These are phyloP conservation scores for Lecanosticta acicola DNA, from an alignment of 2,329 filamentous ascomycete genomes.

Conservation along the genomic window DNA sequence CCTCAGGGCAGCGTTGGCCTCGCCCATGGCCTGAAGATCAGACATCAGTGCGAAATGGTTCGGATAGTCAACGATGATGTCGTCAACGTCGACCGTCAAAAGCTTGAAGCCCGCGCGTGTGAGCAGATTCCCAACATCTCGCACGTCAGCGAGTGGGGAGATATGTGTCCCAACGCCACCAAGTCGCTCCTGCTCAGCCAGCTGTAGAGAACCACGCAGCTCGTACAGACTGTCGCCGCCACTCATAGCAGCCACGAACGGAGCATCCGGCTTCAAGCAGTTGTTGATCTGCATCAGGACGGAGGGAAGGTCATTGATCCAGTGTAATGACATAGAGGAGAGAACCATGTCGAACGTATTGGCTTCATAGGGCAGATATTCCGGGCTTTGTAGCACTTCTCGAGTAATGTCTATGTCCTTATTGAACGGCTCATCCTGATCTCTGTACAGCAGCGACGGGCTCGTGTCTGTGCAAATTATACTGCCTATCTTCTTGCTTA, in stretches of 20 bases:
- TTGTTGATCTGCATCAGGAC: conserved; percentile 78
- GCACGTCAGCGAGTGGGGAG: conserved; percentile 84
- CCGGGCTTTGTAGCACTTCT: conserved; percentile 67
- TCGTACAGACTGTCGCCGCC: conserved; percentile 93
- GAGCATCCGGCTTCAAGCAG: conserved; percentile 80
- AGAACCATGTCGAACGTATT: conserved; percentile 83
- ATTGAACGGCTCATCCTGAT: conserved; percentile 70
- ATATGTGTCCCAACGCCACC: conserved; percentile 91
- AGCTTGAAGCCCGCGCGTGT: conserved; percentile 89
- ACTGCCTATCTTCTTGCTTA: conserved; percentile 65
- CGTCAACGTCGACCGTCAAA: conserved; percentile 93
- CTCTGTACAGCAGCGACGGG: conserved; percentile 69
- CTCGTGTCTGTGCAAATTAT: conserved; percentile 82
- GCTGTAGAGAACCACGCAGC: conserved; percentile 83
- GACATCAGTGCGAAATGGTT: conserved; percentile 85
- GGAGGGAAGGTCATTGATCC: conserved; percentile 93
- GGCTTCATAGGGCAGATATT: conserved; percentile 68
- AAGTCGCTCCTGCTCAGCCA: conserved; percentile 82
- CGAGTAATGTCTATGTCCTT: conserved; percentile 64
- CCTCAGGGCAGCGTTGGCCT: conserved; percentile 82
- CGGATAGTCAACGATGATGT: conserved; percentile 93
- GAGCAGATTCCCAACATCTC: conserved; percentile 82
- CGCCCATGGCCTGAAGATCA: conserved; percentile 94
- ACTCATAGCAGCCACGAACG: conserved; percentile 94
- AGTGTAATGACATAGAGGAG: conserved; percentile 85